Base-by-base conservation (phyloP, 805 yeast species). In the Pichia occidentalis region DNA sequence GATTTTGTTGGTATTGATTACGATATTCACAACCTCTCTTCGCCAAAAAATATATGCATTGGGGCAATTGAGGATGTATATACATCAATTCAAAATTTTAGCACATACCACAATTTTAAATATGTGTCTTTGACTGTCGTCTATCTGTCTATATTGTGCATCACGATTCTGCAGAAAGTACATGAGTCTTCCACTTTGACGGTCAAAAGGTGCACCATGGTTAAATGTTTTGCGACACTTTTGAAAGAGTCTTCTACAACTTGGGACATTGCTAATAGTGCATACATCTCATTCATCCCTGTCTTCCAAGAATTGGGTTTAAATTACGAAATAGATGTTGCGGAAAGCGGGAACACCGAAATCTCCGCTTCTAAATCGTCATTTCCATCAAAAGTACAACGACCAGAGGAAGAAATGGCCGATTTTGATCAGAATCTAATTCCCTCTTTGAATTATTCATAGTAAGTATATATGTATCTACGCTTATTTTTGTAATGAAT, bases 1-100 rank as follows among this genome's bases (percentile, higher is more conserved):
- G 35, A 53, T 65, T 13, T 50, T 65, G 14, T 28, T 5, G 8
- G 32, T 17, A n/a, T 7, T 4, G 12, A 20, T 21, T 9, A n/a
- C 4, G 18, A 29, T 3, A 7, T 17, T 4, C 7, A 14, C 5
- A 21, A 10, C 20, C 11, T 6, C 4, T 14, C 13, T 3, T 16
- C 36, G 2, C 27, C 40, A 7, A 26, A 18, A 26, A 19, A 25
- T 4, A 12, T 32, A 9, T 30, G 32, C 18, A 3, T 27, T 13
- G 13, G 14, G 8, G 10, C 26, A 18, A 37, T 37, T 11, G 36
- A 37, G 13, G 36, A 37, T 13, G 32, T 37, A 11, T 37, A 37
- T 19, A 24, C 21, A 22, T 27, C 12, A 4, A 24, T 29, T 4
- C 11, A 13, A 12, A 30, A 30, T 23, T 36, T 36, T n/a, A 29